Evolutionary conservation across 1,139 yeast species (phyloP).

Genomic region (Candida freyschussii): DNA sequence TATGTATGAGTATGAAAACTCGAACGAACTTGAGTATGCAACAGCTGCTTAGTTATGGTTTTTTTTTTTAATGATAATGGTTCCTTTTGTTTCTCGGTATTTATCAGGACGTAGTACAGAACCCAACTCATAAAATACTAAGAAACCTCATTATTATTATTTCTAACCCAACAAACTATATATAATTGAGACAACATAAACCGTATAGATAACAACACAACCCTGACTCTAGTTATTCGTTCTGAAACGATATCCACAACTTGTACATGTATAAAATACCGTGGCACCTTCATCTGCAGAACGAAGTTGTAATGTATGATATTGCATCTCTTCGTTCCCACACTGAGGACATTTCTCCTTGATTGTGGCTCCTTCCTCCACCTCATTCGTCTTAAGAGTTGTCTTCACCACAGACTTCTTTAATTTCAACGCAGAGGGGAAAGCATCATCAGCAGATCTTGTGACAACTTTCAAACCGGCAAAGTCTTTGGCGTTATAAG

Average conservation of each 20-base stretch:
- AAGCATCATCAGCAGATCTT: constrained; percentile 78
- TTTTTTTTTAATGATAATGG: not conserved
- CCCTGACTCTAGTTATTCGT: constrained; percentile 59
- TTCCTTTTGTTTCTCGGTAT: not conserved
- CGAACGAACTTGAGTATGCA: constrained; percentile 82
- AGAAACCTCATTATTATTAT: too few species aligned
- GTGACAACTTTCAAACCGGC: constrained; percentile 83
- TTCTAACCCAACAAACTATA: too few species aligned
- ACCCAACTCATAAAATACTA: constrained; percentile 1
- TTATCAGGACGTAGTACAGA: not conserved
- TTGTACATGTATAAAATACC: constrained; percentile 90
- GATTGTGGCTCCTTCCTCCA: constrained; percentile 92
- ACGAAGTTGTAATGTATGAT: constrained; percentile 91
- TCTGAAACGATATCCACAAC: constrained; percentile 89
- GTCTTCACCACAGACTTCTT: constrained; percentile 91
- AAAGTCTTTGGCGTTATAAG: constrained; percentile 55
- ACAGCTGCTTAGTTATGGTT: constrained; percentile 17
- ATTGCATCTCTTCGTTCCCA: constrained; percentile 97
- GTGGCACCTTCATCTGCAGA: constrained; percentile 99
- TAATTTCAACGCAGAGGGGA: constrained; percentile 77
- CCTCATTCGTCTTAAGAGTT: constrained; percentile 64
- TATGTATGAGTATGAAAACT: constrained; percentile 94
- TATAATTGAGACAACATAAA: too few species aligned
- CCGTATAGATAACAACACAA: too few species aligned
- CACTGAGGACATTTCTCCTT: constrained; percentile 97